These are phyloP conservation scores for Magnaporthales sp. DNA, from an alignment of 2,329 filamentous ascomycete genomes.

Conservation along the genomic window DNA sequence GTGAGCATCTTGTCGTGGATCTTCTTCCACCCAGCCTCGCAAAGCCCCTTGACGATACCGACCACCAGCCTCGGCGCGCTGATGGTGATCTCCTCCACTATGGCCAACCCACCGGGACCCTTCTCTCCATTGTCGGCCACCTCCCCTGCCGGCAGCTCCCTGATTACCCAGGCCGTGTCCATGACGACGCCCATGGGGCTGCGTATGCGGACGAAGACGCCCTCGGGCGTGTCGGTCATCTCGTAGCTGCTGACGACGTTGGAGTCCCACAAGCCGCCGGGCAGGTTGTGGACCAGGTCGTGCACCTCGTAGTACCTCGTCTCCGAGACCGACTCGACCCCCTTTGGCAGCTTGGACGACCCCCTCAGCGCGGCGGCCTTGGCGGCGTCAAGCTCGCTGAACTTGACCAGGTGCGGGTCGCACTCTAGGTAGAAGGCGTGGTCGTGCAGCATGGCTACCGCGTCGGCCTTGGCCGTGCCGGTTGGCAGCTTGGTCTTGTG, in stretches of 20 bases:
- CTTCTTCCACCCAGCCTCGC: constrained; percentile 38
- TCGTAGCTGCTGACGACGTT: constrained; percentile 45
- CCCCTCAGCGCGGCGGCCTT: constrained; percentile 18
- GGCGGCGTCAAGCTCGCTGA: constrained; percentile 24
- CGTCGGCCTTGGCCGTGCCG: constrained; percentile 23
- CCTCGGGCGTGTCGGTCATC: constrained; percentile 38
- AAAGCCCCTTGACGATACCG: constrained; percentile 38
- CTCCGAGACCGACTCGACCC: constrained; percentile 14
- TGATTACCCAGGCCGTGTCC: constrained; percentile 41
- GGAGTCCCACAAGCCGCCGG: constrained; percentile 46
- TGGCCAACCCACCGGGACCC: constrained; percentile 24
- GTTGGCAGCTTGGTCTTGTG: constrained; percentile 35
- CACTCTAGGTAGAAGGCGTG: constrained; percentile 42
- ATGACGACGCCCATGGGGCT: constrained; percentile 42
- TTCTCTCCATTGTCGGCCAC: constrained; percentile 10
- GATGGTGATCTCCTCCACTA: constrained; percentile 42
- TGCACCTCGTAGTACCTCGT: constrained; percentile 37
- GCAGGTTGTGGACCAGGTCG: constrained; percentile 41
- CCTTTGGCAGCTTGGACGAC: constrained; percentile 20
- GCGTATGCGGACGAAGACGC: constrained; percentile 41
- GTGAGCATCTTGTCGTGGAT: constrained; percentile 41
- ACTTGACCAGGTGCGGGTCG: constrained; percentile 41
- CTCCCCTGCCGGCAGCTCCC: neutral
- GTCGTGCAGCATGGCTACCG: constrained; percentile 42
- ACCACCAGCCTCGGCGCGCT: constrained; percentile 40